Base-by-base conservation (phyloP, 140 eudicot species). In the Stevia rebaudiana region DNA sequence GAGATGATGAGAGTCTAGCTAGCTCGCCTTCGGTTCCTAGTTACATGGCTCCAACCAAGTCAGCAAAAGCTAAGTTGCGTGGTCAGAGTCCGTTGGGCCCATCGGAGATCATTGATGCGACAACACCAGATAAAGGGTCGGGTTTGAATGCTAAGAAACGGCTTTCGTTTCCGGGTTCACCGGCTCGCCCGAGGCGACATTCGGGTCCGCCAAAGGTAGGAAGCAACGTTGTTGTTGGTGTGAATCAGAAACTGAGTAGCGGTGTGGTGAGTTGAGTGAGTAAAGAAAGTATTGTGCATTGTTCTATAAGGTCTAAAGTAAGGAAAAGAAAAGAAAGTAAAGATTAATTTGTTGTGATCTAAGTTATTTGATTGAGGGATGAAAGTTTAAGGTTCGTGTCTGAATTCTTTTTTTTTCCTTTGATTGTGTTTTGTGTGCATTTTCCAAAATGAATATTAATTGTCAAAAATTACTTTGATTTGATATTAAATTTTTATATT, bases 1-100 rank as follows among this genome's bases (percentile, higher is more conserved):
- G 94, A 64, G 94, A 85, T 11, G 88, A 82, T 4, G 94, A 85
- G 69, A 85, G 94, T 80, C 50, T 85, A 41, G 85, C 83, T 4
- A 82, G 85, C 78, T 82, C 88, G 0, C 81, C 85, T 0, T 70
- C 88, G 5, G 79, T 85, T n/a, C 88, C 94, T 16, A 85, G 94
- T 61, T 85, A 85, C 78, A 85, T 85, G 94, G 88, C 85, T 6
- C 75, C 81, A 6, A 85, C 94, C 1, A 77, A 70, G 73, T 85
- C 94, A 0, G 83, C 88, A 5, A 85, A 79, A 54, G 88, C 94
- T 0, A 82, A 75, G 69, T 61, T 68, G 22, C 75, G 82, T 24
- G 65, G 78, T n/a, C 85, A 79, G 11, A 85, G 94, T 59, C 94
- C 88, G 2, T 72, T 85, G 78, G 94, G 82, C 16, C 62, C 78